Evolutionary conservation across 441 rosid species (phyloP).

Genomic region (Iberis amara): DNA sequence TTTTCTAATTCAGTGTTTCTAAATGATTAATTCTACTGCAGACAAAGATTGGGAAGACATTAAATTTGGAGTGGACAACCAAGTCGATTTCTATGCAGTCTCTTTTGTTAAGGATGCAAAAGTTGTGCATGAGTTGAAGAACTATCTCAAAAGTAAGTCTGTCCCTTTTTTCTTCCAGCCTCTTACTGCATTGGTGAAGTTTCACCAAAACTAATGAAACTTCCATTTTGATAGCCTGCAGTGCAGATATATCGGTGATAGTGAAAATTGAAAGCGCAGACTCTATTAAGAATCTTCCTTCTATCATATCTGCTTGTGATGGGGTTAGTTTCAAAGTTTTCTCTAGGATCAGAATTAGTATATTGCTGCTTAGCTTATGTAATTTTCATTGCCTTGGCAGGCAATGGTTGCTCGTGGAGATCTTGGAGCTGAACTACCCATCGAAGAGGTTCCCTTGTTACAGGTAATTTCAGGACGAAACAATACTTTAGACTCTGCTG

Average conservation of each 20-base stretch:
- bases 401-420: slow-evolving; percentile 99
- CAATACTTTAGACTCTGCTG: not conserved
- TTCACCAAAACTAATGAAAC: slow-evolving; percentile 8
- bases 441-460: slow-evolving; percentile 88
- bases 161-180: not conserved
- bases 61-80: slow-evolving; percentile 91
- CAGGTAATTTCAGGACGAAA: slow-evolving; percentile 45
- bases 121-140: slow-evolving; percentile 82
- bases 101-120: slow-evolving; percentile 96
- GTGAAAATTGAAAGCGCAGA: slow-evolving; percentile 94
- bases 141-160: slow-evolving; percentile 63
- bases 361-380: slow-evolving; percentile 9
- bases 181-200: not conserved
- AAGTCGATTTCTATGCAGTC: slow-evolving; percentile 95
- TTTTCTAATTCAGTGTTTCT: not conserved
- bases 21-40: slow-evolving; percentile 30
- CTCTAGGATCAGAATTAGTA: not conserved
- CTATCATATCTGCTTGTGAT: slow-evolving; percentile 83
- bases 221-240: slow-evolving; percentile 49
- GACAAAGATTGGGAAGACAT: slow-evolving; percentile 99
- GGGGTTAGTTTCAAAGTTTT: slow-evolving; percentile 59
- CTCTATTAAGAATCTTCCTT: slow-evolving; percentile 82
- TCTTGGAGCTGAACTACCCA: slow-evolving; percentile 98
- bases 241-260: slow-evolving; percentile 72
- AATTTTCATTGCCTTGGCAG: slow-evolving; percentile 31